Conservation (phyloP, 163 green algal species). For the Volvox carteri region DNA sequence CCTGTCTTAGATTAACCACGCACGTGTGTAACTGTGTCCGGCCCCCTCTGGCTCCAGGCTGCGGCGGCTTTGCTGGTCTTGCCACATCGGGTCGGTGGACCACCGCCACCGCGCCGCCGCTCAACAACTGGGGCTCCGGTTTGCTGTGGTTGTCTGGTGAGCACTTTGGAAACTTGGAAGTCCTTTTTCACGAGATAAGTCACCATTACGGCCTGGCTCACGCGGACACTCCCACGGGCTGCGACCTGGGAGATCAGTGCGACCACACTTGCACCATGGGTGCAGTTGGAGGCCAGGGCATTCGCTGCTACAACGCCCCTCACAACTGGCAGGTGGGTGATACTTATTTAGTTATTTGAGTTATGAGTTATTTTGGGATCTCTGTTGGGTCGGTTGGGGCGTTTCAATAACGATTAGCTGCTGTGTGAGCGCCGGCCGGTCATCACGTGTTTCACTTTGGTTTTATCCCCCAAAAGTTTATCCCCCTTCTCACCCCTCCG, state of each 20-base stretch:
- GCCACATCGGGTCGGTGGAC: background rate
- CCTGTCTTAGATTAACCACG: no score
- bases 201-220: constrained; percentile 15
- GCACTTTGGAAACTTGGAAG: background rate
- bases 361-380: no score
- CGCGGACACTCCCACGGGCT: background rate
- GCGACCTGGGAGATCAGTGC: constrained; percentile 17
- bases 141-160: constrained; percentile 17
- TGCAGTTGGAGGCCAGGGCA: constrained; percentile 12
- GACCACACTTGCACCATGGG: constrained; percentile 48
- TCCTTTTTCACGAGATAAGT: constrained; percentile 31
- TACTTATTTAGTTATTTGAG: background rate
- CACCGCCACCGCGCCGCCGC: no score
- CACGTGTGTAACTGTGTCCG: no score
- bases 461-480: no score
- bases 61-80: background rate
- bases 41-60: no score
- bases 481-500: background rate
- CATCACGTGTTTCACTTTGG: no score
- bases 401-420: no score
- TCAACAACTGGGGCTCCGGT: constrained; percentile 3
- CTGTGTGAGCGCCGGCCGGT: no score
- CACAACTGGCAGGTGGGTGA: background rate
- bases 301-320: constrained; percentile 27
- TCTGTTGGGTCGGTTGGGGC: no score